A percentile compares a stretch with the other conserved stretches of the same genome.
Evolutionary conservation across 2,329 filamentous ascomycete genomes (phyloP).

Genomic region (Arthrobotrys sinensis): DNA sequence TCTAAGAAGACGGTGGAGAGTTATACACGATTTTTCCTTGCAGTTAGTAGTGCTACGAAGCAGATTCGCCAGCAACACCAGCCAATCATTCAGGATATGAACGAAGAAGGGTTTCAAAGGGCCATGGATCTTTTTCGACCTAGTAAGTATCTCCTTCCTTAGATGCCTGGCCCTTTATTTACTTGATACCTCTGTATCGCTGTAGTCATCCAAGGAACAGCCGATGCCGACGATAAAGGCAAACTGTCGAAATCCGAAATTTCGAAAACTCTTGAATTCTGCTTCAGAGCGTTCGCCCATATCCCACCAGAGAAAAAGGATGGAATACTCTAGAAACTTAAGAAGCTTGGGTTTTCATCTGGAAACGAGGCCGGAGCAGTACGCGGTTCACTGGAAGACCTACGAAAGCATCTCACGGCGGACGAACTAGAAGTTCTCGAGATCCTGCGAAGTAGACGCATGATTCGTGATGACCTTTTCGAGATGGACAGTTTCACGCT

Average conservation of each 20-base stretch:
- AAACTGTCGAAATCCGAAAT: constrained; percentile 66
- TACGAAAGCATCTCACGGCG: constrained; percentile 11
- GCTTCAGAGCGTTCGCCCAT: constrained; percentile 65
- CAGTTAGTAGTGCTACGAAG: constrained; percentile 67
- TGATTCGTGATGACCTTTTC: constrained; percentile 66
- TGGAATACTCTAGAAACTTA: constrained; percentile 47
- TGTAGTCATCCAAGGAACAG: constrained; percentile 68
- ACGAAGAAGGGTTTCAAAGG: constrained; percentile 69
- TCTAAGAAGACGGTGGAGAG: constrained; percentile 69
- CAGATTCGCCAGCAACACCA: constrained; percentile 68
- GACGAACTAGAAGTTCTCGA: constrained; percentile 65
- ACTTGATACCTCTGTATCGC: constrained; percentile 13
- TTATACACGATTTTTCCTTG: constrained; percentile 71
- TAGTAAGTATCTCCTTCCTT: constrained; percentile 65
- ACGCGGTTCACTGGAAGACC: background rate
- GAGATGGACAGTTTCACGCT: constrained; percentile 66
- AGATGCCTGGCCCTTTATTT: constrained; percentile 60
- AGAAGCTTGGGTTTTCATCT: constrained; percentile 32
- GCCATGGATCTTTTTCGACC: constrained; percentile 69
- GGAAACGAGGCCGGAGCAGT: constrained; percentile 12
- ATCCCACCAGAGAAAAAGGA: constrained; percentile 51
- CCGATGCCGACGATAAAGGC: constrained; percentile 62
- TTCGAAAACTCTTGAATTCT: constrained; percentile 66
- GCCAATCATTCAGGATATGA: constrained; percentile 68
- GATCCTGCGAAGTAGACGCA: constrained; percentile 65